Evolutionary conservation across 345 rosid genomes (phyloP).

Genomic region (Populus deltoides): DNA sequence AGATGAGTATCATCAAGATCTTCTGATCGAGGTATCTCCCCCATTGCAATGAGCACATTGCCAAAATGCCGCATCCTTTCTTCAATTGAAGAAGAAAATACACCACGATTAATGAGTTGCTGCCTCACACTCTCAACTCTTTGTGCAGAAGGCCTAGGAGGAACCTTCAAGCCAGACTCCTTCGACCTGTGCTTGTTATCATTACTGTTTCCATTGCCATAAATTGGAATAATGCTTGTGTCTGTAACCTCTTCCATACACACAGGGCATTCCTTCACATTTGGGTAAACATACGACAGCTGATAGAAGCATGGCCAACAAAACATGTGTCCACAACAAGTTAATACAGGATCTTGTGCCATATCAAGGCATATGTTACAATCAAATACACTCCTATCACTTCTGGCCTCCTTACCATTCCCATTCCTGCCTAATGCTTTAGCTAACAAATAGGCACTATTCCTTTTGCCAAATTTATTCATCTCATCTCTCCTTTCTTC

Average conservation of each 20-base stretch:
- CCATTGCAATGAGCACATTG: constrained; percentile 33
- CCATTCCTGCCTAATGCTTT: constrained; percentile 48
- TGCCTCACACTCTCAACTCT: constrained; percentile 54
- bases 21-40: constrained; percentile 23
- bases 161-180: constrained; percentile 40
- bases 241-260: constrained; percentile 53
- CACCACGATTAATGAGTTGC: constrained; percentile 31
- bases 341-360: constrained; percentile 26
- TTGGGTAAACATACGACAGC: constrained; percentile 11
- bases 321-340: constrained; percentile 28
- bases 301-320: constrained; percentile 31
- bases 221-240: constrained; percentile 49
- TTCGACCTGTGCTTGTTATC: constrained; percentile 23
- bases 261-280: constrained; percentile 28
- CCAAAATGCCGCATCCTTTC: constrained; percentile 38
- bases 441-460: constrained; percentile 26
- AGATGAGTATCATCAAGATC: constrained; percentile 22
- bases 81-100: constrained; percentile 29
- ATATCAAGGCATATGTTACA: constrained; percentile 26
- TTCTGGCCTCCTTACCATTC: constrained; percentile 13
- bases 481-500: constrained; percentile 29
- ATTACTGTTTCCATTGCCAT: constrained; percentile 41
- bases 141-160: constrained; percentile 53
- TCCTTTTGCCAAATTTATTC: constrained; percentile 20
- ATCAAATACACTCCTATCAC: constrained; percentile 25